Evolutionary conservation across 2,329 filamentous ascomycete species (phyloP).

Genomic region (Ceratocystis variospora): DNA sequence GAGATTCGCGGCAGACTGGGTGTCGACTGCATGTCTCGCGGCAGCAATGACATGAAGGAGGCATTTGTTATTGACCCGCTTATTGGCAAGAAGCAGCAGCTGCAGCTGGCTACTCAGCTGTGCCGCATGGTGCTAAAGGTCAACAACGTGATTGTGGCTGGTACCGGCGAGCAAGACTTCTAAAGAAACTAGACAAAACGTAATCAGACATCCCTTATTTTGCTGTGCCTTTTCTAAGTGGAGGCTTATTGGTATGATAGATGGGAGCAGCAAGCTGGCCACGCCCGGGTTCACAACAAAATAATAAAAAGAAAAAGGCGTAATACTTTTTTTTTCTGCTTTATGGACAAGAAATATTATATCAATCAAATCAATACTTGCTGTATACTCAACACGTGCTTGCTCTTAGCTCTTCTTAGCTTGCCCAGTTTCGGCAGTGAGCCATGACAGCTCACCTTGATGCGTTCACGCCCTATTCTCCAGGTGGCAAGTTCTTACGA

Average conservation of each 20-base stretch:
- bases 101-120: slow-evolving; percentile 89
- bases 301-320: slow-evolving; percentile 15
- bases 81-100: slow-evolving; percentile 95
- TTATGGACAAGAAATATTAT: background rate
- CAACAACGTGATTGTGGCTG: slow-evolving; percentile 90
- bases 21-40: slow-evolving; percentile 94
- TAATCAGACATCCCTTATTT: slow-evolving; percentile 18
- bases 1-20: slow-evolving; percentile 51
- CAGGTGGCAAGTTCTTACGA: background rate
- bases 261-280: background rate
- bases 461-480: background rate
- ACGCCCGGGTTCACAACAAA: slow-evolving; percentile 6
- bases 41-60: slow-evolving; percentile 93
- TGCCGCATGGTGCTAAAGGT: slow-evolving; percentile 97
- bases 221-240: background rate
- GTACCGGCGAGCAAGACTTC: slow-evolving; percentile 75
- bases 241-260: slow-evolving; percentile 9
- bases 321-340: background rate
- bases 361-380: background rate
- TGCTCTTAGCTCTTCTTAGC: background rate
- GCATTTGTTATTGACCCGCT: slow-evolving; percentile 96
- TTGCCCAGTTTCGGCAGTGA: background rate
- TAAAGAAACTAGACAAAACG: slow-evolving; percentile 33
- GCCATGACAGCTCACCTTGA: background rate
- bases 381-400: background rate